Evolutionary conservation across 2,329 filamentous ascomycete genomes (phyloP).

Genomic region (Dactylellina cionopaga): DNA sequence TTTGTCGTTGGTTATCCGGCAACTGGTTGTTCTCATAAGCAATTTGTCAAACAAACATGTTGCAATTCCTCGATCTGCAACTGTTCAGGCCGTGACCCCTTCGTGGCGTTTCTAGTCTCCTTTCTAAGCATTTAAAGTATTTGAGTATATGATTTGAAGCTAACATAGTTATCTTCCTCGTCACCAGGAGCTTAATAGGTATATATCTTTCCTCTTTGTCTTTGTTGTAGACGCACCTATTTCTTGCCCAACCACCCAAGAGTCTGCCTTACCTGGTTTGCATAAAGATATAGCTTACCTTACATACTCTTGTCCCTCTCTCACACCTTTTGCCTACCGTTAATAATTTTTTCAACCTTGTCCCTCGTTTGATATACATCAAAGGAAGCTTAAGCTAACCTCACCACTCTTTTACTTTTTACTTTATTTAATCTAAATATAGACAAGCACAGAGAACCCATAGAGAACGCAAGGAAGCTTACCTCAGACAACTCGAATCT

Average conservation of each 20-base stretch:
- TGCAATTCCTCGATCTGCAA: constrained; percentile 49
- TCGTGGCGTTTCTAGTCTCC: constrained; percentile 30
- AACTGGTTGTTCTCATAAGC: constrained; percentile 20
- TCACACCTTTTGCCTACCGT: background rate
- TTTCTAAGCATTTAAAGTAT: constrained; percentile 30
- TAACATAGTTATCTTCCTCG: constrained; percentile 31
- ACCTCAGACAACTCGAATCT: constrained; percentile 92
- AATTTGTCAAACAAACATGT: constrained; percentile 51
- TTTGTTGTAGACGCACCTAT: constrained; percentile 30
- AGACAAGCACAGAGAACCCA: constrained; percentile 96
- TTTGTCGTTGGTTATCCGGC: constrained; percentile 10
- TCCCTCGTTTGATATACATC: constrained; percentile 41
- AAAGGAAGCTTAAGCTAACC: constrained; percentile 47
- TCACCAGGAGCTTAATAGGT: constrained; percentile 52
- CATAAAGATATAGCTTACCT: constrained; percentile 26
- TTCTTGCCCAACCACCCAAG: constrained; percentile 42
- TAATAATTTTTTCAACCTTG: constrained; percentile 19
- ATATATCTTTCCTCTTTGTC: constrained; percentile 41
- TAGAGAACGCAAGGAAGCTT: constrained; percentile 93
- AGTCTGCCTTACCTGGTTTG: constrained; percentile 43
- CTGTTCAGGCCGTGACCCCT: constrained; percentile 13
- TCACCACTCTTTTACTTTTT: constrained; percentile 20
- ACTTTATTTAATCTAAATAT: constrained; percentile 64
- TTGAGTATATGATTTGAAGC: constrained; percentile 45
- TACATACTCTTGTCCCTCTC: constrained; percentile 27